Conservation (phyloP, 2,329 filamentous ascomycete species). For the Aspergillus brunneoviolaceus region DNA sequence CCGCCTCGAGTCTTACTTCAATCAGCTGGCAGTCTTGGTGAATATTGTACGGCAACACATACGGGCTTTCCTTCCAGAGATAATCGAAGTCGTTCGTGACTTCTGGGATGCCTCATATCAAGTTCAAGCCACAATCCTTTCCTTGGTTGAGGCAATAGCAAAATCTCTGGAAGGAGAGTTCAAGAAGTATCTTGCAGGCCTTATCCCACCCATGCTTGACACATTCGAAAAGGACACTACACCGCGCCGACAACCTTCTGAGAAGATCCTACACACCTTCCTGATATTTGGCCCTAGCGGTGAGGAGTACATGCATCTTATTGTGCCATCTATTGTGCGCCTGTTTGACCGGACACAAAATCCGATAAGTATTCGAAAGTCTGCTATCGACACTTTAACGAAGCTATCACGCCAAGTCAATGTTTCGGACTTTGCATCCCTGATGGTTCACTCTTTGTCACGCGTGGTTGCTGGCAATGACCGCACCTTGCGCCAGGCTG, state of each 20-base stretch:
- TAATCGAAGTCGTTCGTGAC: conserved; percentile 81
- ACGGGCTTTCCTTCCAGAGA: conserved; percentile 80
- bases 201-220: conserved; percentile 91
- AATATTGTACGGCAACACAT: conserved; percentile 97
- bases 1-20: conserved; percentile 93
- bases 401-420: conserved; percentile 96
- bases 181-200: conserved; percentile 86
- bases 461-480: conserved; percentile 76
- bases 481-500: conserved; percentile 70
- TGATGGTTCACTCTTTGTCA: conserved; percentile 91
- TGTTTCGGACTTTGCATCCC: conserved; percentile 91
- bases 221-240: conserved; percentile 84
- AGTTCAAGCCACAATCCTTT: conserved; percentile 86
- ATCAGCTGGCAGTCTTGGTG: conserved; percentile 88
- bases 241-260: conserved; percentile 74
- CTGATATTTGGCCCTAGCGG: conserved; percentile 92
- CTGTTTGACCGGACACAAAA: conserved; percentile 89
- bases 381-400: conserved; percentile 90
- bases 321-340: conserved; percentile 90
- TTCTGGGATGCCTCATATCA: conserved; percentile 82
- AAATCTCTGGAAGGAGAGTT: conserved; percentile 95
- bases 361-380: conserved; percentile 74
- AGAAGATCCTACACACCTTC: conserved; percentile 91
- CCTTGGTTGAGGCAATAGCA: conserved; percentile 89
- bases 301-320: conserved; percentile 99